Percentiles rank a stretch among this genome's conserved stretches.
Evolutionary conservation across 192 early-diverging fungal species (phyloP).

Genomic region (Backusella westeae): DNA sequence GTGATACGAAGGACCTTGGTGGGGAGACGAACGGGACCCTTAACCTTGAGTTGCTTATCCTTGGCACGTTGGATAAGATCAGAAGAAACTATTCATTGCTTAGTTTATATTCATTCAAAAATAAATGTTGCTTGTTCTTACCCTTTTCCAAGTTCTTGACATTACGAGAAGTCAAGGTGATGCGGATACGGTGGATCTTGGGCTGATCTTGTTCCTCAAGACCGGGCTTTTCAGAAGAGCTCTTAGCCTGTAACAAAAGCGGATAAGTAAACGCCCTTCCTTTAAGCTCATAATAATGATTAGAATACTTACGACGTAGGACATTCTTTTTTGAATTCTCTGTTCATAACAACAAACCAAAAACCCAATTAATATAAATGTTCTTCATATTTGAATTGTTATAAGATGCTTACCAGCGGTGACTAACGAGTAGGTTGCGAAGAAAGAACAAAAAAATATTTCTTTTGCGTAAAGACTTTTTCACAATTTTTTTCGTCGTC

Average conservation of each 20-base stretch:
- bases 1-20: conserved; percentile 98
- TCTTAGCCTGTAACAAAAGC: conserved; percentile 20
- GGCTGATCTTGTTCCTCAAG: conserved; percentile 66
- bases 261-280: not conserved
- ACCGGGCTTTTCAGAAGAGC: conserved; percentile 61
- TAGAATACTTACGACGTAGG: conserved; percentile 29
- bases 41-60: conserved; percentile 98
- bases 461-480: conserved; percentile 7
- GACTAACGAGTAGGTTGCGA: conserved; percentile 27
- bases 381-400: not conserved
- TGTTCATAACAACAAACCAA: not conserved
- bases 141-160: conserved; percentile 98
- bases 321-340: conserved; percentile 32
- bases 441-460: conserved; percentile 8
- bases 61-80: conserved; percentile 97
- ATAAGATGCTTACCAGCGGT: conserved; percentile 27
- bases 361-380: not conserved
- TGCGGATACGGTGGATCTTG: conserved; percentile 97
- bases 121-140: not conserved
- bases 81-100: conserved; percentile 65
- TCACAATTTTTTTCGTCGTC: conserved; percentile 15
- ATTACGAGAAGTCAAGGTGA: conserved; percentile 98
- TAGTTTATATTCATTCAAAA: not conserved
- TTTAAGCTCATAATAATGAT: not conserved
- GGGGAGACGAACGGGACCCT: conserved; percentile 98